These are phyloP conservation scores for Botryosphaeria agaves DNA, from an alignment of 2,329 filamentous ascomycete genomes.

Conservation along the genomic window DNA sequence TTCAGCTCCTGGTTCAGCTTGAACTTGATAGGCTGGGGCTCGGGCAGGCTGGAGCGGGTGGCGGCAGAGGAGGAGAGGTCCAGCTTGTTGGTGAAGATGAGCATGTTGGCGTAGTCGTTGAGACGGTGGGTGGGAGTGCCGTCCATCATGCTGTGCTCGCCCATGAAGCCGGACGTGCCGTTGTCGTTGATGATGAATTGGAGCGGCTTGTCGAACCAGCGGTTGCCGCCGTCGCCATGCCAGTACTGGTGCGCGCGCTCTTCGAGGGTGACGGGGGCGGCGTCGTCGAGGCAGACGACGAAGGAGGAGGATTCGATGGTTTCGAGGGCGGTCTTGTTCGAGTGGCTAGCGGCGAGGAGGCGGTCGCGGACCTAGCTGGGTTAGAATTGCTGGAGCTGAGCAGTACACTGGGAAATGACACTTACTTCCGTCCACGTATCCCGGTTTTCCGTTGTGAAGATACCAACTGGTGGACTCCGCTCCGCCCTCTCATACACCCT, in stretches of 20 bases:
- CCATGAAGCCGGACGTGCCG: conserved; percentile 91
- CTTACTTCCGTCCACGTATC: conserved; percentile 72
- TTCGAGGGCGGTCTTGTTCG: conserved; percentile 63
- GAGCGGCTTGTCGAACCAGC: conserved; percentile 95
- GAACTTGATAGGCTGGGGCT: conserved; percentile 65
- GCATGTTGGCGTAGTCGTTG: conserved; percentile 84
- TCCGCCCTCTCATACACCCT: conserved; percentile 66
- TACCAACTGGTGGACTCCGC: conserved; percentile 57
- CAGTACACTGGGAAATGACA: conserved; percentile 1
- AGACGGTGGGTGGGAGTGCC: conserved; percentile 93
- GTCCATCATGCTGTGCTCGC: conserved; percentile 99
- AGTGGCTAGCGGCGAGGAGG: conserved; percentile 57
- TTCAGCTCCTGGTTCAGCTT: conserved; percentile 57
- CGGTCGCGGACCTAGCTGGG: conserved; percentile 39
- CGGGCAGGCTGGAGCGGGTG: conserved; percentile 67
- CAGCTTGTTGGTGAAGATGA: conserved; percentile 88
- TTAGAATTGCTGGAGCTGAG: conserved; percentile 1
- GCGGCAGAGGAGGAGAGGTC: conserved; percentile 67
- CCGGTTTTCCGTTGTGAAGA: conserved; percentile 80
- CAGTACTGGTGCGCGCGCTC: conserved; percentile 94
- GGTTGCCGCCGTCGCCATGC: conserved; percentile 91
- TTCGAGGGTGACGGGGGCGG: conserved; percentile 78
- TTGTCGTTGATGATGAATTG: conserved; percentile 99
- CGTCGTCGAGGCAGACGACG: conserved; percentile 83
- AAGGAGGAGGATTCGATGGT: conserved; percentile 82